A percentile compares a stretch with the other conserved stretches of the same genome.
Conservation (phyloP, 2,329 filamentous ascomycete genomes). For the Xylaria sp. region DNA sequence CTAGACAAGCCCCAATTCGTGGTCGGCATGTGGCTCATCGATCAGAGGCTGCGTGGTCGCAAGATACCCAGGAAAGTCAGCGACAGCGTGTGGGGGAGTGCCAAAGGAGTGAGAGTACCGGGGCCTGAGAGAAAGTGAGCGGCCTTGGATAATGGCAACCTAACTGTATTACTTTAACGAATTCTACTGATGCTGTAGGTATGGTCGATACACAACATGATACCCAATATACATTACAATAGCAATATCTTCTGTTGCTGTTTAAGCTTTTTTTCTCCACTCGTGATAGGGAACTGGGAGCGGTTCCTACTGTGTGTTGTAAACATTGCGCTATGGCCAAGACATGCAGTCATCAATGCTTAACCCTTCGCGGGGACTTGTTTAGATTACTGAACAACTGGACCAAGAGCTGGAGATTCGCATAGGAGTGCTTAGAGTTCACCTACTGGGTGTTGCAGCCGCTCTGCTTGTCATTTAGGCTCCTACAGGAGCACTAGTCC, state of each 20-base stretch:
- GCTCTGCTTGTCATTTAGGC: neutral
- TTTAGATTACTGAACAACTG: too few species aligned
- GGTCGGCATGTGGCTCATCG: conserved; percentile 81
- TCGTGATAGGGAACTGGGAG: too few species aligned
- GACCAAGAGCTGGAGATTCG: too few species aligned
- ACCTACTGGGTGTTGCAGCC: too few species aligned
- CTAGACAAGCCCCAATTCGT: conserved; percentile 76
- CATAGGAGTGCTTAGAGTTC: too few species aligned
- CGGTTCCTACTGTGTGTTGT: too few species aligned
- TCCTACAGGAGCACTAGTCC: too few species aligned
- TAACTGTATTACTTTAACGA: neutral
- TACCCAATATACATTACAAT: conserved; percentile 21
- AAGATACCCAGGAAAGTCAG: conserved; percentile 75
- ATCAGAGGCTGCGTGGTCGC: conserved; percentile 78
- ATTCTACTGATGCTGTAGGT: neutral
- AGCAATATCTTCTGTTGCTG: neutral
- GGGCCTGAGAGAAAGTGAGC: conserved; percentile 24
- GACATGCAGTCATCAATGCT: too few species aligned
- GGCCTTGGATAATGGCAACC: neutral
- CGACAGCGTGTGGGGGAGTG: conserved; percentile 79
- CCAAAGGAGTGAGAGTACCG: conserved; percentile 51
- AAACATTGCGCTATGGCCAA: too few species aligned
- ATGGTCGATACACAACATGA: conserved; percentile 11
- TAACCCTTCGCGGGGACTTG: too few species aligned
- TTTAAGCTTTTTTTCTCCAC: too few species aligned